A percentile compares a stretch with the other conserved stretches of the same genome.
These are phyloP conservation scores for Neonectria magnoliae DNA, from an alignment of 2,329 filamentous ascomycete species.

Conservation along the genomic window DNA sequence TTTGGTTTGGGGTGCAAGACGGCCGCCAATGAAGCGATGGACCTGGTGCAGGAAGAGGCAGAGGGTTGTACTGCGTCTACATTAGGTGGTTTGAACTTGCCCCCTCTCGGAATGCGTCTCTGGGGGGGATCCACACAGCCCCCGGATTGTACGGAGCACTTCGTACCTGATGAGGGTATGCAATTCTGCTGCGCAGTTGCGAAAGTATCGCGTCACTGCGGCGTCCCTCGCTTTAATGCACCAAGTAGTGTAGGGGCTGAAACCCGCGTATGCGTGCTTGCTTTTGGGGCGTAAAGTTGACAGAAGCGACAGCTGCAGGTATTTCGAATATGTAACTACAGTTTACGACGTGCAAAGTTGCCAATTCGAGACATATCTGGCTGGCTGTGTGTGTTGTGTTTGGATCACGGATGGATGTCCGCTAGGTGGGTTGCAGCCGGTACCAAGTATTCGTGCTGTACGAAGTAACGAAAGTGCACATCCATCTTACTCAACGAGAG, in stretches of 20 bases:
- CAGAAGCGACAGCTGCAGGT: neutral
- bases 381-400: neutral
- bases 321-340: neutral
- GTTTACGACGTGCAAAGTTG: neutral
- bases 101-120: slow-evolving; percentile 31
- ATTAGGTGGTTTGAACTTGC: slow-evolving; percentile 34
- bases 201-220: slow-evolving; percentile 40
- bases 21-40: slow-evolving; percentile 34
- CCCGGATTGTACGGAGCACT: slow-evolving; percentile 14
- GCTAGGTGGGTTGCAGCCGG: neutral
- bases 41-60: slow-evolving; percentile 25
- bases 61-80: slow-evolving; percentile 33
- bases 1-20: slow-evolving; percentile 32
- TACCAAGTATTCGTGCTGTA: neutral
- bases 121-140: slow-evolving; percentile 24
- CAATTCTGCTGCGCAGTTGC: slow-evolving; percentile 33
- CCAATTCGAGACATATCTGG: slow-evolving; percentile 4
- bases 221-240: slow-evolving; percentile 31
- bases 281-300: slow-evolving; percentile 10
- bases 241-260: slow-evolving; percentile 7
- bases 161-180: slow-evolving; percentile 27
- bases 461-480: neutral
- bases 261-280: slow-evolving; percentile 1
- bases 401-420: neutral
- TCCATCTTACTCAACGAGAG: neutral